Evolutionary conservation across 108 stramenopile species (phyloP), one percentile per base, ranked within the genome.

Genomic region (Nannochloropsis gaditana): DNA sequence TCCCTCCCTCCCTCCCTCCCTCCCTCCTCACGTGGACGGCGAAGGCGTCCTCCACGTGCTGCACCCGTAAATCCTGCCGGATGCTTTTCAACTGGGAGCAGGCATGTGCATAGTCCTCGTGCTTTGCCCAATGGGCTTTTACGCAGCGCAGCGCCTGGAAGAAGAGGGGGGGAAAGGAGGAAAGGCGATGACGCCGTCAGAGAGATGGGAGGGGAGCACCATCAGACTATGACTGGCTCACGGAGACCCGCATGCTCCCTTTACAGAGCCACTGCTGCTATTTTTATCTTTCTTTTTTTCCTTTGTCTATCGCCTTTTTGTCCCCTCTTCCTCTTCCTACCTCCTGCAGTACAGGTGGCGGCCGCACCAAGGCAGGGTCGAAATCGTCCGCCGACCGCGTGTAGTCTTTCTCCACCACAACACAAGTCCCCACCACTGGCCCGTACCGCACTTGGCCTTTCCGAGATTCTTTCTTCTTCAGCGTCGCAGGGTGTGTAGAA

Each of bases 1-100:
- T 50, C 47, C 47, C 47, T 50, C 47, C 47, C 47, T 50, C 47
- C 47, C 47, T 50, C 47, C 47, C 47, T 50, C 47, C 47, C 47
- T 50, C 47, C 47, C 47, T 10, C 47, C 47, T 15, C 15, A 50
- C 47, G 15, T 50, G 47, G 11, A 50, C 47, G 10, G 47, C 1
- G 47, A 50, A 50, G 47, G 47, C 47, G 15, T 50, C 47, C 15
- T 50, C 47, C 11, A 50, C 15, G 47, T 50, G 47, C 47, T 50
- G 47, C 47, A 50, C 47, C 47, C 47, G 47, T 1, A 50, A 15
- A 15, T 50, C 47, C 47, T 50, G 47, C 15, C 47, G 47, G 15
- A 50, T 50, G 47, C 47, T 50, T 15, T 50, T 50, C 47, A 50
- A 50, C 15, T 50, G 47, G 47, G 47, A 50, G 47, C 47, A 50